Evolutionary conservation across 768 basidiomycete species (phyloP).

Genomic region (Lanmaoa rubissima): DNA sequence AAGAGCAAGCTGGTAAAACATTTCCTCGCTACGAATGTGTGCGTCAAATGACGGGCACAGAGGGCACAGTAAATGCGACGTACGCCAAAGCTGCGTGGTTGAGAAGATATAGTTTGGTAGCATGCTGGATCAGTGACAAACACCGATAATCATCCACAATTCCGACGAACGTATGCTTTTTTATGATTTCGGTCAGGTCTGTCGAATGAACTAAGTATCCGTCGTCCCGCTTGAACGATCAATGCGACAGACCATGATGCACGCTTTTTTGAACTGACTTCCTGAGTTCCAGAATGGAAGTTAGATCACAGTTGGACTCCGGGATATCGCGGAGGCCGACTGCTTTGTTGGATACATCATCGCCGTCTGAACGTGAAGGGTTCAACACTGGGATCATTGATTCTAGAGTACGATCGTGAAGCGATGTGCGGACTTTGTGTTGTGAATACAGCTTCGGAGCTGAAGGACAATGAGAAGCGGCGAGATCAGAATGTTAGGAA

Average conservation of each 20-base stretch:
- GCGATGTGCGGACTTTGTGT: conserved; percentile 89
- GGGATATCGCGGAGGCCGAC: conserved; percentile 52
- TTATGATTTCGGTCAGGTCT: conserved; percentile 83
- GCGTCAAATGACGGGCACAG: neutral
- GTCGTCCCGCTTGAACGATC: neutral
- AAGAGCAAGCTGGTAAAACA: conserved; percentile 92
- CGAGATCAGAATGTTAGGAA: neutral
- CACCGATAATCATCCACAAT: conserved; percentile 75
- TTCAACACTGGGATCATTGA: conserved; percentile 84
- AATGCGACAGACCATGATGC: conserved; percentile 59
- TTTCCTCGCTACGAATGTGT: conserved; percentile 63
- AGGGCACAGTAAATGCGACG: conserved; percentile 30
- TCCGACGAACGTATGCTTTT: conserved; percentile 89
- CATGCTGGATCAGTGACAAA: conserved; percentile 81
- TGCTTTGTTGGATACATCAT: conserved; percentile 17
- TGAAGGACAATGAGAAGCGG: conserved; percentile 7
- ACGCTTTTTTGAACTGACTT: conserved; percentile 54
- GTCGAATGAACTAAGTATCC: neutral
- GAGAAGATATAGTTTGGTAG: conserved; percentile 85
- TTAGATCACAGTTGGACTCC: conserved; percentile 74
- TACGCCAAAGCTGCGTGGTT: conserved; percentile 85
- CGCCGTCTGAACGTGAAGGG: conserved; percentile 42
- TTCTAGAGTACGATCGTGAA: conserved; percentile 86
- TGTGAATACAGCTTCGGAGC: conserved; percentile 65
- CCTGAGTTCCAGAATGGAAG: conserved; percentile 70